Base-by-base conservation (phyloP, 352 stramenopile genomes). In the Globisporangium nagaii region DNA sequence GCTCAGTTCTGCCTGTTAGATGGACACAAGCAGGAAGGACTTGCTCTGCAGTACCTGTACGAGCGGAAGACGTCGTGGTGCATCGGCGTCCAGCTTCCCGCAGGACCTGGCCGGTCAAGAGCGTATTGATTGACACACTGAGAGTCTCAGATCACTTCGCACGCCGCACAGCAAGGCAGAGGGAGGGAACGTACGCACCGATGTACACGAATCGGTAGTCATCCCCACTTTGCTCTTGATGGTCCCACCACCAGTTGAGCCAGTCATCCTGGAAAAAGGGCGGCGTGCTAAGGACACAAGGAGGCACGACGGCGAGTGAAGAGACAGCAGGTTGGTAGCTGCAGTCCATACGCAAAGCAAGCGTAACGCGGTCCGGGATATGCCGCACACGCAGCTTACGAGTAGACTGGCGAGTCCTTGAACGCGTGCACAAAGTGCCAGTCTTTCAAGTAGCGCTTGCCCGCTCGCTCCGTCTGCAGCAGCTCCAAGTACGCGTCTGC, bases 161-260 rank as follows among this genome's bases (percentile, higher is more conserved):
- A 9, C 2, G 6, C 8, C 2, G 45, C 32, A 32, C 9, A 7
- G 42, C 24, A 15, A 43, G 27, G 30, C 25, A 47, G 20, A 9
- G 20, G n/a, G 35, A 48, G 20, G 24, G 6, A 37, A 28, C n/a
- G n/a, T n/a, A 10, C 30, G 1, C 20, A 88, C 84, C 96, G 31
- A 98, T 87, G 63, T 99, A 99, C 10, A 98, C 90, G 58, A 99
- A 99, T 46, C 90, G 86, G 71, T 98, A 99, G 66, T 98, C 91
- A 44, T 90, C 85, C 31, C 71, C 58, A 40, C 61, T 71, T 13
- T 67, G 65, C 22, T 75, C 68, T 49, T 93, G 86, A 8, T 66
- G 71, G 51, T 93, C 77, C 84, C 84, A 90, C 73, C 75, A 89
- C 87, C 84, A 95, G 48, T 97, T 97, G 6, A 97, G 71, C 90